These are phyloP conservation scores for Eragrostis nindensis DNA, from an alignment of 176 grass and related monocot species.

Conservation along the genomic window DNA sequence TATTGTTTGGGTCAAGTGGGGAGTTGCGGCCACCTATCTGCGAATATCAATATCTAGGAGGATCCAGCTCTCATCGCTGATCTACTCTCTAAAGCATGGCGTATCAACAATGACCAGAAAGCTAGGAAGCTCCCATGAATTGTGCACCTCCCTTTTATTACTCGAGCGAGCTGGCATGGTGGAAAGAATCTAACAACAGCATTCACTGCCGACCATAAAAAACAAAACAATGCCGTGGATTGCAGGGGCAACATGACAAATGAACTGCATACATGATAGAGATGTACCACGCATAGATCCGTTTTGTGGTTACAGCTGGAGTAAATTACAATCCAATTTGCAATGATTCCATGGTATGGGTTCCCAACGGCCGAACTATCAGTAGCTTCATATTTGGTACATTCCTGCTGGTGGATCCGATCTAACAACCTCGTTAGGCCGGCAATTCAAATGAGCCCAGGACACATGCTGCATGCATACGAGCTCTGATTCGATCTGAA, in stretches of 20 bases:
- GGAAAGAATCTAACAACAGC: slow-evolving; percentile 12
- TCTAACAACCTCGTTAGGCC: slow-evolving; percentile 25
- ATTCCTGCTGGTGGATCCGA: slow-evolving; percentile 49
- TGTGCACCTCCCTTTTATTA: background rate
- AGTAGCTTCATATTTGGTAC: slow-evolving; percentile 34
- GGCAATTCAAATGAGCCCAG: slow-evolving; percentile 15
- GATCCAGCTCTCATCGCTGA: no score
- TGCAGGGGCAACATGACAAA: background rate
- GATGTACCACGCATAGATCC: background rate
- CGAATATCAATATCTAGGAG: no score
- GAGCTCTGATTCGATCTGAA: background rate
- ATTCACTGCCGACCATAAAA: background rate
- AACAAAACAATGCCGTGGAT: background rate
- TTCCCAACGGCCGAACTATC: background rate
- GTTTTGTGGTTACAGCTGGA: background rate
- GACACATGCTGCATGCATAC: slow-evolving; percentile 11
- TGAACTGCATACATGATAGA: background rate
- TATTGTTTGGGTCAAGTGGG: no score
- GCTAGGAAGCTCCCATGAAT: background rate
- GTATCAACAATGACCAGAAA: background rate
- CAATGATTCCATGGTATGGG: slow-evolving; percentile 4
- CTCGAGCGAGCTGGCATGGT: background rate
- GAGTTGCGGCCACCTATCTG: no score
- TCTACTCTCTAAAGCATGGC: no score
- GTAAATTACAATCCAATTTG: slow-evolving; percentile 23